Conservation (phyloP, 352 stramenopile species). For the Phytopythium delawarense region DNA sequence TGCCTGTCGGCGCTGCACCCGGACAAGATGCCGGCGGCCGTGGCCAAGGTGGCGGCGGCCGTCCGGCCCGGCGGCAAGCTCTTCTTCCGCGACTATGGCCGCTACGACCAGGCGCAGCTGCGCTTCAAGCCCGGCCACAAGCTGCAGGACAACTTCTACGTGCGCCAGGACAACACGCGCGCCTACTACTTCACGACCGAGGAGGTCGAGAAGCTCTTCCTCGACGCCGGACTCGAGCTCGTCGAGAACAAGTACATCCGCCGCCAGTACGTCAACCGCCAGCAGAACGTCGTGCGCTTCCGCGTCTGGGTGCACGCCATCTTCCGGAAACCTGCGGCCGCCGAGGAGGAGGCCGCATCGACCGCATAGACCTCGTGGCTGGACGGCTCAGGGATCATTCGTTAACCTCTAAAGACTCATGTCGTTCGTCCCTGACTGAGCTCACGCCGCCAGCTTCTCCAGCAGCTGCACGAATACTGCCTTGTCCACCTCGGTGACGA, state of each 20-base stretch:
- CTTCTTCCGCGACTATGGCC: slow-evolving; percentile 95
- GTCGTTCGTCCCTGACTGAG: neutral
- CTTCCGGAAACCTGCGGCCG: slow-evolving; percentile 64
- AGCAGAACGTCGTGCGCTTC: slow-evolving; percentile 84
- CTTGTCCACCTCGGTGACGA: slow-evolving; percentile 62
- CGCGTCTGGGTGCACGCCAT: slow-evolving; percentile 86
- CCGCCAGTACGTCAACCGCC: slow-evolving; percentile 83
- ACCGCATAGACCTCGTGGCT: neutral
- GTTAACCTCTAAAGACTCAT: slow-evolving; percentile 1
- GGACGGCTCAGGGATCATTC: neutral
- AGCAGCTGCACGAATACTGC: slow-evolving; percentile 57
- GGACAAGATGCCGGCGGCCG: slow-evolving; percentile 80
- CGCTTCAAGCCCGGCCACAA: slow-evolving; percentile 87
- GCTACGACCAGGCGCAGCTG: slow-evolving; percentile 95
- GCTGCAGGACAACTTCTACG: slow-evolving; percentile 94
- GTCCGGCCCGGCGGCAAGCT: slow-evolving; percentile 77
- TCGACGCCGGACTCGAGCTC: slow-evolving; percentile 44
- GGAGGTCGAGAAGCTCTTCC: slow-evolving; percentile 66
- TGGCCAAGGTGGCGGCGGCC: slow-evolving; percentile 82
- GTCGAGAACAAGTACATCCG: slow-evolving; percentile 87
- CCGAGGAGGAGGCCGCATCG: neutral
- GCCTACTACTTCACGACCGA: slow-evolving; percentile 94
- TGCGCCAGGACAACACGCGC: slow-evolving; percentile 93
- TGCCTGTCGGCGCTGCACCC: slow-evolving; percentile 91
- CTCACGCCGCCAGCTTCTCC: slow-evolving; percentile 30